phyloP scores from a whole-genome alignment of 257 asterid species.

The Marsdenia floribunda region DNA sequence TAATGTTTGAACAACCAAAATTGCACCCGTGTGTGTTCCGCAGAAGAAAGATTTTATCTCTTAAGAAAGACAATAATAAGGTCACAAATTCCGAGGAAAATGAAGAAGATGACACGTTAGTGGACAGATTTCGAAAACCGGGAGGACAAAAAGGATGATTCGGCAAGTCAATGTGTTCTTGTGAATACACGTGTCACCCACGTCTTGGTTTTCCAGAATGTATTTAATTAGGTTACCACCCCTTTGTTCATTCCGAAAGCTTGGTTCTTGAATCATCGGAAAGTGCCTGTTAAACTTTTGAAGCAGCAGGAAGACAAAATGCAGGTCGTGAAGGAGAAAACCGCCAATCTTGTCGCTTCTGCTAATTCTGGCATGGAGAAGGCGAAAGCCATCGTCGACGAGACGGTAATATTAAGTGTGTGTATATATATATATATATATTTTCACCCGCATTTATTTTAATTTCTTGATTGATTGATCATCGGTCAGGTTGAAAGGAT shows the following conservation, averaged over 20 bases:
- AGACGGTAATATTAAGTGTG: constrained; percentile 32
- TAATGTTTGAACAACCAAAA: no score
- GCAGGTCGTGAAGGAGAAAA: constrained; percentile 55
- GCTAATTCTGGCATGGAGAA: constrained; percentile 72
- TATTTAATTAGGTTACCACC: not conserved
- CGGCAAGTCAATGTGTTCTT: not conserved
- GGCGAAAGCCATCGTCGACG: constrained; percentile 55
- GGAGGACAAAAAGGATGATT: not conserved
- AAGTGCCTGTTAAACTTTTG: no score
- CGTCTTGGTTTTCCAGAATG: not conserved
- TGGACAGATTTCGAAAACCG: not conserved
- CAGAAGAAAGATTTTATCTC: no score
- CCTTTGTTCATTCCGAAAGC: no score
- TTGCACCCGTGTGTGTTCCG: no score
- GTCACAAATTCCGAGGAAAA: not conserved
- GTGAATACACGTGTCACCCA: not conserved
- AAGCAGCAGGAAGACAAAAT: constrained; percentile 14
- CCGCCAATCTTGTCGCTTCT: constrained; percentile 60
- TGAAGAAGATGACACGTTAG: not conserved
- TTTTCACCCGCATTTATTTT: not conserved
- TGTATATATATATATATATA: not conserved
- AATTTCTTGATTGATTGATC: not conserved
- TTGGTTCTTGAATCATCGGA: no score
- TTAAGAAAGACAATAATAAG: no score
- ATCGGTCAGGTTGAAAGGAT: constrained; percentile 40